phyloP scores from a whole-genome alignment of 192 early-diverging fungal species.

The Coemansia sp. region DNA sequence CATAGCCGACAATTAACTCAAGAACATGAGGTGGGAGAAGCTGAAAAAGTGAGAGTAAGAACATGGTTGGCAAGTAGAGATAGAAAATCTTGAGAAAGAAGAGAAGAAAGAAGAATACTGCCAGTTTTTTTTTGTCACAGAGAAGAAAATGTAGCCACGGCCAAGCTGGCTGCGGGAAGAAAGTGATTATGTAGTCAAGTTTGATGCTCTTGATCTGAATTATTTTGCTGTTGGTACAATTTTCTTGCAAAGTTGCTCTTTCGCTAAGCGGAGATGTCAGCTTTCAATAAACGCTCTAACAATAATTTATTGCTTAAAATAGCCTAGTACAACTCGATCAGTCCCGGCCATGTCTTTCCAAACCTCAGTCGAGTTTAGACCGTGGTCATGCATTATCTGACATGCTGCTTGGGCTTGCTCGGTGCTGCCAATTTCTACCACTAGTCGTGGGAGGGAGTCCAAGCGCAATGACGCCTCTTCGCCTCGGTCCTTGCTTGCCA shows the following conservation, averaged over 20 bases:
- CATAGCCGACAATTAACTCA: background rate
- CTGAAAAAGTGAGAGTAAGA: background rate
- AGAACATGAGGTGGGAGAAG: background rate
- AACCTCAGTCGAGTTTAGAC: conserved; percentile 63
- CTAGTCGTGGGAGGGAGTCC: conserved; percentile 63
- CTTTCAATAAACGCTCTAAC: background rate
- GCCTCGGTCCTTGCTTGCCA: conserved; percentile 3
- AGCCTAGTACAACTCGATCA: conserved; percentile 69
- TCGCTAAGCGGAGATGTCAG: background rate
- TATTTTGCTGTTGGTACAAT: background rate
- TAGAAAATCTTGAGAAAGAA: background rate
- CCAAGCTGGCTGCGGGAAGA: background rate
- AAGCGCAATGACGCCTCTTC: background rate
- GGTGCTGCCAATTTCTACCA: conserved; percentile 83
- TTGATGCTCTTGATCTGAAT: background rate
- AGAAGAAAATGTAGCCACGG: background rate
- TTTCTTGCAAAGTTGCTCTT: too few species aligned
- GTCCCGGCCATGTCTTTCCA: conserved; percentile 82
- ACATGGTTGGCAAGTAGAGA: background rate
- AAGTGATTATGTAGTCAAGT: background rate
- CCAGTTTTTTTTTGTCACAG: background rate
- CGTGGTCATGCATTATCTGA: conserved; percentile 56
- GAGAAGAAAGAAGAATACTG: background rate
- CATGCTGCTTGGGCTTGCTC: conserved; percentile 66
- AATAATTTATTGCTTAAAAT: conserved; percentile 11